Evolutionary conservation across 1,284 basidiomycete species (phyloP), one percentile per base, ranked within the genome.

Genomic region (Coniferiporia weirii): DNA sequence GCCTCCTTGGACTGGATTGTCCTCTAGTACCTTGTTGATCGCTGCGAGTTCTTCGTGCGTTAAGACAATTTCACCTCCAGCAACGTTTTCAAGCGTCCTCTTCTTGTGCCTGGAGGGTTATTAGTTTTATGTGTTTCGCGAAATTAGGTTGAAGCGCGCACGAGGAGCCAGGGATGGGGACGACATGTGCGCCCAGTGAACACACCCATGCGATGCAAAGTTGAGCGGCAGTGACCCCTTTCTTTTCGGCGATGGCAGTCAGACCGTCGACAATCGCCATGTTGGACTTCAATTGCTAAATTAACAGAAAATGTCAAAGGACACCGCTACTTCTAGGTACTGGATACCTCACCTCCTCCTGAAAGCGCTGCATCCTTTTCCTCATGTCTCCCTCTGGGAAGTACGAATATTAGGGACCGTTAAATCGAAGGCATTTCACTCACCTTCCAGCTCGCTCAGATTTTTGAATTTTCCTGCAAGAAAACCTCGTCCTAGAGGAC

Each of bases 401-500:
- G 60, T 47, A 27, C 47, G 40, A 57, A 15, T n/a, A 53, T 50
- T 17, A 52, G 52, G n/a, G 15, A 15, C 8, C 38, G n/a, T 3
- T 13, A 7, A 43, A 43, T 43, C 7, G 40, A 46, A 46, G 19
- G 12, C 48, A 27, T 15, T 8, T 32, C n/a, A 15, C 54, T 12
- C 15, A 38, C 72, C 76, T 20, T 75, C 74, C 9, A 86, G 71
- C 67, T 86, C 82, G 34, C 77, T 73, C 4, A 65, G 67, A 13
- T 67, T 71, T 66, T 77, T 77, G 65, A 78, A 76, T 40, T 71
- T 69, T 12, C 83, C 81, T 0, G 79, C 76, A 15, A 88, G 69
- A 66, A 87, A 78, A 1, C 86, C 85, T 49, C 75, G 71, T 9
- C 82, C 83, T n/a, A 85, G 75, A 0, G 84, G 84, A 2, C 76